Evolutionary conservation across 1,284 basidiomycete genomes (phyloP).

Genomic region (Austroboletus niveus): DNA sequence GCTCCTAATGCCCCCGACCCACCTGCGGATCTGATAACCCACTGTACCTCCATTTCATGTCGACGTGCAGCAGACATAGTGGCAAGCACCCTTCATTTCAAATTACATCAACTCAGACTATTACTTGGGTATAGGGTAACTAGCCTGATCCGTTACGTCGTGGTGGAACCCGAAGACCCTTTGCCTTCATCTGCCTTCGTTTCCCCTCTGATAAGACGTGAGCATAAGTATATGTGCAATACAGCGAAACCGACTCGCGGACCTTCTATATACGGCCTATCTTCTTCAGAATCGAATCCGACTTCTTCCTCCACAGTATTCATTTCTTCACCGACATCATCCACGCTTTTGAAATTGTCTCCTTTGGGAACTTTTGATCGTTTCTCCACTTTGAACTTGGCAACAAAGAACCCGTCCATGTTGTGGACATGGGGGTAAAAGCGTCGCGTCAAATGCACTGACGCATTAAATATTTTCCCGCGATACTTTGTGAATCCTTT

Average conservation of each 20-base stretch:
- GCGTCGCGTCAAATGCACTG: slow-evolving; percentile 79
- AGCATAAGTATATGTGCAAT: slow-evolving; percentile 3
- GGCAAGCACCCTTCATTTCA: neutral
- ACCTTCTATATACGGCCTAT: slow-evolving; percentile 68
- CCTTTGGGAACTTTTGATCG: slow-evolving; percentile 54
- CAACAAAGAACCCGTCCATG: slow-evolving; percentile 99
- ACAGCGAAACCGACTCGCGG: slow-evolving; percentile 28
- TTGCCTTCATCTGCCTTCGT: slow-evolving; percentile 70
- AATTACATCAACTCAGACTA: slow-evolving; percentile 1
- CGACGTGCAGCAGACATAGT: neutral
- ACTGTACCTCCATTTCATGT: neutral
- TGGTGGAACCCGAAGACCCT: slow-evolving; percentile 64
- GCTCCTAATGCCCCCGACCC: too few species aligned
- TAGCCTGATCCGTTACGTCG: slow-evolving; percentile 27
- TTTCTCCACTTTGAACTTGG: slow-evolving; percentile 94
- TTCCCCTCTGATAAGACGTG: slow-evolving; percentile 51
- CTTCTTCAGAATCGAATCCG: slow-evolving; percentile 70
- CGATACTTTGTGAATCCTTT: slow-evolving; percentile 90
- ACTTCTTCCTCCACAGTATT: slow-evolving; percentile 33
- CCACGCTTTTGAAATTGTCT: slow-evolving; percentile 33
- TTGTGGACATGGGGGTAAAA: slow-evolving; percentile 92
- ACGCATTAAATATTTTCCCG: slow-evolving; percentile 85
- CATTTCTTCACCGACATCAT: slow-evolving; percentile 13
- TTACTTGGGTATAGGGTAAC: too few species aligned
- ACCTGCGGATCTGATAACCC: neutral